A percentile compares a stretch with the other conserved stretches of the same genome.
These are phyloP conservation scores for Verticillium nubilum DNA, from an alignment of 2,329 filamentous ascomycete species.

Conservation along the genomic window DNA sequence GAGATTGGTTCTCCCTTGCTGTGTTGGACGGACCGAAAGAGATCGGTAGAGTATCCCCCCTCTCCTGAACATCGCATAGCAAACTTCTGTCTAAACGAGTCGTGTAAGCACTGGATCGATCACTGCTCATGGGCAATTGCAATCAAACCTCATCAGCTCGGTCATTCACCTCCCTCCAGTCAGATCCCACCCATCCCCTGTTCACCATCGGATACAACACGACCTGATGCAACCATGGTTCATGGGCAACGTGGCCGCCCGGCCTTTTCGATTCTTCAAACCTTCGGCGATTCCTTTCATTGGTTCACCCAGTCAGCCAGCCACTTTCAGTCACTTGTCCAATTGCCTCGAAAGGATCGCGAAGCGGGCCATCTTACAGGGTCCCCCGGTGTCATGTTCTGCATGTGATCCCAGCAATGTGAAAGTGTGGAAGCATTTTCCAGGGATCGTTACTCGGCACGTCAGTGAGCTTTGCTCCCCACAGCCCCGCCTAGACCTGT, in stretches of 20 bases:
- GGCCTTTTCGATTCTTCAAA: not conserved
- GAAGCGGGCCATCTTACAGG: not conserved
- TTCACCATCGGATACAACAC: not conserved
- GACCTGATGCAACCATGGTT: not conserved
- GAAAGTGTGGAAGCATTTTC: not conserved
- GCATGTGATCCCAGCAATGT: not conserved
- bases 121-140: no score
- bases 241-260: not conserved
- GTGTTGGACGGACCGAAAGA: not conserved
- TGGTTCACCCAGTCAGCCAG: not conserved
- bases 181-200: no score
- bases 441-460: not conserved
- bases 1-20: not conserved
- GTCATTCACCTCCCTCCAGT: not conserved
- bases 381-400: not conserved
- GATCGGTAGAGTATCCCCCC: not conserved
- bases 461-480: not conserved
- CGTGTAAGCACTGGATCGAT: no score
- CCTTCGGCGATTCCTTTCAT: not conserved
- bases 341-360: not conserved
- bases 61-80: not conserved
- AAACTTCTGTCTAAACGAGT: not conserved
- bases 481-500: not conserved
- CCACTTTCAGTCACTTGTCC: not conserved
- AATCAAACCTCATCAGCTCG: not conserved